Conservation (phyloP, 495 filamentous ascomycete genomes). For the Peziza echinospora region DNA sequence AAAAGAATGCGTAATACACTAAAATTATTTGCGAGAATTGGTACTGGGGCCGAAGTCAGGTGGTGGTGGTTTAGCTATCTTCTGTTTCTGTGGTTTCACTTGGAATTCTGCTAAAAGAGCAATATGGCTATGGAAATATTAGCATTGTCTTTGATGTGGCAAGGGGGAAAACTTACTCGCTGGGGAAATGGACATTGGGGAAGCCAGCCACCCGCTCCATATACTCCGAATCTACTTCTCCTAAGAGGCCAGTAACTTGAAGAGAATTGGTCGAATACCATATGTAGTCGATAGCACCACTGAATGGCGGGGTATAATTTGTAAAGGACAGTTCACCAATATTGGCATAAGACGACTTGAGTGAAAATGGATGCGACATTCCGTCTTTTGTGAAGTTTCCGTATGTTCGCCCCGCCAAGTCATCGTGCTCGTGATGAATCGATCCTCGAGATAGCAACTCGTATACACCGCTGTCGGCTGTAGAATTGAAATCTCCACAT, state of each 20-base stretch:
- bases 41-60: conserved; percentile 12
- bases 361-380: conserved; percentile 79
- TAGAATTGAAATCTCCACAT: conserved; percentile 92
- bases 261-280: conserved; percentile 89
- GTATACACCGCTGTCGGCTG: conserved; percentile 62
- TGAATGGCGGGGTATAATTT: conserved; percentile 85
- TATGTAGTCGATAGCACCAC: conserved; percentile 82
- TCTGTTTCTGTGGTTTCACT: conserved; percentile 70
- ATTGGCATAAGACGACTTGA: conserved; percentile 67
- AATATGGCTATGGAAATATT: conserved; percentile 34
- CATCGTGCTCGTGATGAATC: conserved; percentile 48
- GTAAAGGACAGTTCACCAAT: conserved; percentile 67
- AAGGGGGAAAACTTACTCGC: conserved; percentile 32
- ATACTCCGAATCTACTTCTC: conserved; percentile 76
- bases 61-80: conserved; percentile 35
- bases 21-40: neutral
- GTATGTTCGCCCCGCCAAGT: conserved; percentile 52
- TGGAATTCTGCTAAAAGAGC: conserved; percentile 80
- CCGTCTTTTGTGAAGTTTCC: conserved; percentile 80
- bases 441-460: conserved; percentile 60
- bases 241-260: conserved; percentile 68
- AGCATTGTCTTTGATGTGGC: neutral
- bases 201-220: conserved; percentile 81
- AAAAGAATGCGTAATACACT: neutral
- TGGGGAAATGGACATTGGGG: conserved; percentile 92